Evolutionary conservation across 495 filamentous ascomycete genomes (phyloP).

Genomic region (Lophiotrema nucula): DNA sequence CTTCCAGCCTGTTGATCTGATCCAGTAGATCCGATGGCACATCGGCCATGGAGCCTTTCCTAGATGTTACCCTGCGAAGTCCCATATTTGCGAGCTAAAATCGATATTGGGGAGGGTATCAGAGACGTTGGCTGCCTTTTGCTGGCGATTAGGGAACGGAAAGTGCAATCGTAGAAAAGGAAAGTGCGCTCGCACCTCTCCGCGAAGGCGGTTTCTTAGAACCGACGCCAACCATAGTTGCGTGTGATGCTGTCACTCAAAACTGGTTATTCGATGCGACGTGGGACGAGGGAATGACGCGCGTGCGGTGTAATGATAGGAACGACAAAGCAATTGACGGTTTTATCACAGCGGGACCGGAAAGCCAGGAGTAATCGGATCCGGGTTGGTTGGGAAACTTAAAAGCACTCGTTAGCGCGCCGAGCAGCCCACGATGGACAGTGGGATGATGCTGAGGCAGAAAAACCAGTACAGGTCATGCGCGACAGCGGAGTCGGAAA

Average conservation of each 20-base stretch:
- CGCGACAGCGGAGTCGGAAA: background rate
- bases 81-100: background rate
- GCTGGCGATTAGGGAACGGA: background rate
- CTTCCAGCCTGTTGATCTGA: slow-evolving; percentile 83
- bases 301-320: background rate
- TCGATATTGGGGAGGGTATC: background rate
- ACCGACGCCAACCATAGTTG: slow-evolving; percentile 21
- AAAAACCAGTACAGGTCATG: slow-evolving; percentile 26
- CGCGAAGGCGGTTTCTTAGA: slow-evolving; percentile 28
- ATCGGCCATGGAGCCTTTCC: slow-evolving; percentile 70
- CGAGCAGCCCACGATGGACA: too few relatives aligned
- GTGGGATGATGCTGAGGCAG: slow-evolving; percentile 15
- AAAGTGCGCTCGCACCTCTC: slow-evolving; percentile 24
- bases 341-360: background rate
- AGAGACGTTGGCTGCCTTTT: background rate
- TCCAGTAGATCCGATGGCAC: slow-evolving; percentile 79
- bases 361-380: background rate
- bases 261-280: too few relatives aligned
- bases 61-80: background rate
- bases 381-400: background rate
- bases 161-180: background rate
- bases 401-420: background rate
- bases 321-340: background rate
- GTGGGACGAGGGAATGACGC: too few relatives aligned
- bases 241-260: background rate